phyloP scores from a whole-genome alignment of 176 grass and related monocot species.

The Eleusine indica region DNA sequence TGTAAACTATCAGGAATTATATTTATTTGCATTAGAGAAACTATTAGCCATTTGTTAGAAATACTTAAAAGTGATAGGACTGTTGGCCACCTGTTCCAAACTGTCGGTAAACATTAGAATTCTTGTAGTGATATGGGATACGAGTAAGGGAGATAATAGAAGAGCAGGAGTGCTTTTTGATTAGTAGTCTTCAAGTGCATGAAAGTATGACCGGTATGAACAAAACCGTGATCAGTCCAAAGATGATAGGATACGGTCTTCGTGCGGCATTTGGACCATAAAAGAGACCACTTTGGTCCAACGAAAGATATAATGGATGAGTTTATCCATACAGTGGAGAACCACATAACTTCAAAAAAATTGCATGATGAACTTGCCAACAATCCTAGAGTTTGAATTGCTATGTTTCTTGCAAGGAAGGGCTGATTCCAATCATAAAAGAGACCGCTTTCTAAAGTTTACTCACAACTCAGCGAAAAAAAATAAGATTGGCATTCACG shows the following conservation, averaged over 20 bases:
- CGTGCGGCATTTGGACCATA: neutral
- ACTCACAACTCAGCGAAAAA: neutral
- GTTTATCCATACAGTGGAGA: neutral
- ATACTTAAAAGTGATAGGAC: too few species aligned
- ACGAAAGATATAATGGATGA: neutral
- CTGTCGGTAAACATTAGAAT: too few species aligned
- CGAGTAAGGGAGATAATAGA: constrained; percentile 1
- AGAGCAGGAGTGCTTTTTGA: neutral
- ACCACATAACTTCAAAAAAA: neutral
- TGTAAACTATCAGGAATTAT: too few species aligned
- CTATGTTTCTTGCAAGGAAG: neutral
- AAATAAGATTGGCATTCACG: neutral
- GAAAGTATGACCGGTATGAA: neutral
- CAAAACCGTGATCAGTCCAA: neutral
- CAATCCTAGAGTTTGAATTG: neutral
- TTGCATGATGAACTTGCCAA: neutral
- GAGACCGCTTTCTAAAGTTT: neutral
- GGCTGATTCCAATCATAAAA: neutral
- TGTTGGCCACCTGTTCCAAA: too few species aligned
- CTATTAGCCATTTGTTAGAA: too few species aligned
- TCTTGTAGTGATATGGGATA: neutral
- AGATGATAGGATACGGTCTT: neutral
- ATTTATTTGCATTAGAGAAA: too few species aligned
- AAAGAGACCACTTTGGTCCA: neutral
- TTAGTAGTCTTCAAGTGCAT: neutral